A percentile compares a stretch with the other conserved stretches of the same genome.
Conservation (phyloP, 805 yeast genomes). For the Wickerhamomyces xylosicus region DNA sequence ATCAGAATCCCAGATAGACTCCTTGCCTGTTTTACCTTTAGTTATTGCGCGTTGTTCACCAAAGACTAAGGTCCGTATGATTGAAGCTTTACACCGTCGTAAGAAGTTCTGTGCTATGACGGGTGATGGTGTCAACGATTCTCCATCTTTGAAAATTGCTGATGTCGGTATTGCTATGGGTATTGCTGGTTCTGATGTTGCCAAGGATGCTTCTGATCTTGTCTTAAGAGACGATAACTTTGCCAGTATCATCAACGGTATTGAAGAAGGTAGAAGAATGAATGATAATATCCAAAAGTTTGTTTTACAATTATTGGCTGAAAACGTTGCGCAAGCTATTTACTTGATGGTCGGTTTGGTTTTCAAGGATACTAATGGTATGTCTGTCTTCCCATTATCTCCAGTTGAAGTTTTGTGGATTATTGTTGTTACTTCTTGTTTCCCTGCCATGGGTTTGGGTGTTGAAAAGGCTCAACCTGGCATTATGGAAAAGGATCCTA, state of each 20-base stretch:
- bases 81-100: slow-evolving; percentile 63
- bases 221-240: slow-evolving; percentile 70
- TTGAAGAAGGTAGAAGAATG: slow-evolving; percentile 78
- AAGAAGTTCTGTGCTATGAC: slow-evolving; percentile 68
- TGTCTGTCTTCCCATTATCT: slow-evolving; percentile 73
- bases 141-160: slow-evolving; percentile 66
- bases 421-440: slow-evolving; percentile 67
- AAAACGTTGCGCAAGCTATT: slow-evolving; percentile 63
- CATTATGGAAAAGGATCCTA: slow-evolving; percentile 55
- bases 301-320: slow-evolving; percentile 62
- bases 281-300: slow-evolving; percentile 70
- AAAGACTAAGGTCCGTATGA: slow-evolving; percentile 71
- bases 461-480: slow-evolving; percentile 56
- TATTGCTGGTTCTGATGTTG: slow-evolving; percentile 71
- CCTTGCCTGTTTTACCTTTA: slow-evolving; percentile 55
- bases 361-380: slow-evolving; percentile 49
- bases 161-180: slow-evolving; percentile 87
- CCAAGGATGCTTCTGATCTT: slow-evolving; percentile 76
- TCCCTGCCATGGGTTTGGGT: slow-evolving; percentile 81
- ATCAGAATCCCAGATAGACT: slow-evolving; percentile 50
- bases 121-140: slow-evolving; percentile 78
- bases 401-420: slow-evolving; percentile 79
- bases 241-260: slow-evolving; percentile 68
- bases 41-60: slow-evolving; percentile 83
- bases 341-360: slow-evolving; percentile 64